These are phyloP conservation scores for Phaseolus coccineus DNA, from an alignment of 331 rosid species.

Conservation along the genomic window DNA sequence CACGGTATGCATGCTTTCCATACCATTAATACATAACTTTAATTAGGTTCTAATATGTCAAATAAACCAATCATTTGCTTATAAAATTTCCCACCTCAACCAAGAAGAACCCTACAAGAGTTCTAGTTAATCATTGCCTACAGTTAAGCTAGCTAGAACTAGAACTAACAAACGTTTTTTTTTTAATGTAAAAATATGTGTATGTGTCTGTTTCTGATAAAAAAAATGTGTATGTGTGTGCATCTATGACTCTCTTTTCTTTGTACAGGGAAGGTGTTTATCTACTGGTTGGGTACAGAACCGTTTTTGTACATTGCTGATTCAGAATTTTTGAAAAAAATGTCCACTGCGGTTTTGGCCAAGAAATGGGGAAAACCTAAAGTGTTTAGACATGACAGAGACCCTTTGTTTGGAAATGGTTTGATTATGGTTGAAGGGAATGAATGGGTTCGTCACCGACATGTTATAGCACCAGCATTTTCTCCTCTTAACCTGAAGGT, in stretches of 20 bases:
- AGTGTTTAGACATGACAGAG: conserved; percentile 74
- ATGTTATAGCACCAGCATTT: conserved; percentile 72
- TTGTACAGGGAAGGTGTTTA: conserved; percentile 68
- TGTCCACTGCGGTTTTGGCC: conserved; percentile 69
- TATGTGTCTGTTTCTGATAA: too few relatives aligned
- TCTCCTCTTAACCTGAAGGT: conserved; percentile 77
- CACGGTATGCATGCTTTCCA: conserved; percentile 63
- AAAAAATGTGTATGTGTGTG: too few relatives aligned
- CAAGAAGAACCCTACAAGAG: background rate
- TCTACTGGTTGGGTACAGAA: conserved; percentile 92
- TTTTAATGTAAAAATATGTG: too few relatives aligned
- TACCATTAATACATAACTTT: too few relatives aligned
- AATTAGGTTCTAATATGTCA: background rate
- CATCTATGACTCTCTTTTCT: background rate
- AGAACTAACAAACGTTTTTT: too few relatives aligned
- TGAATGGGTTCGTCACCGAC: conserved; percentile 80
- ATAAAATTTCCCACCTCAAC: background rate
- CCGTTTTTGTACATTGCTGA: conserved; percentile 85
- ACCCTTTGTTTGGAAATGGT: conserved; percentile 86
- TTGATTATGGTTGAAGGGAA: conserved; percentile 82
- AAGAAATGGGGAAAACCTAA: conserved; percentile 89
- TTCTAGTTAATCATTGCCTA: background rate
- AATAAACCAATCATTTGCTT: background rate
- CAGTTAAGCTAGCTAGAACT: too few relatives aligned
- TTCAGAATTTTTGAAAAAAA: conserved; percentile 68